Base-by-base conservation (phyloP, 352 stramenopile species). In the Phytophthora cactorum region DNA sequence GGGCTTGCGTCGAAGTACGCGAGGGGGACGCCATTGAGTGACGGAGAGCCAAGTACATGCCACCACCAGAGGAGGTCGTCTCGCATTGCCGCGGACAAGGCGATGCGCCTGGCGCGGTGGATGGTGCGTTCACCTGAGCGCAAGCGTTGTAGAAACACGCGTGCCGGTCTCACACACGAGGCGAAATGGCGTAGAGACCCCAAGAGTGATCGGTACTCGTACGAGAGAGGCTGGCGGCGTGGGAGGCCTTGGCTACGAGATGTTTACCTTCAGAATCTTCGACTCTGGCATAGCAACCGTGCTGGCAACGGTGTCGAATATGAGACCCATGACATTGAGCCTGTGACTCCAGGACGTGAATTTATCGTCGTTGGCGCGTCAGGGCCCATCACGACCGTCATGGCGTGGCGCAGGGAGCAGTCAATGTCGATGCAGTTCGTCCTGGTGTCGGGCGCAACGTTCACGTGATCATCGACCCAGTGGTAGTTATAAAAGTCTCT, bases 1-100 rank as follows among this genome's bases (percentile, higher is more conserved):
- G 39, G 39, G 12, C 11, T n/a, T 7, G 12, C 11, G 12, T 52
- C 6, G 31, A 75, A 75, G 32, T 49, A 67, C 5, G 34, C 17
- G 1, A 72, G 27, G 0, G 25, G 17, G 0, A 72, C 68, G 0
- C 58, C 69, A 32, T 70, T 69, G 29, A 76, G 32, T 0, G 12
- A 9, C 1, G 25, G 12, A 1, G 22, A 49, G 25, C 64, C 39
- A 1, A 66, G 39, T 1, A 70, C 65, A 2, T 10, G 22, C 41
- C 28, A 68, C 59, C 64, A 73, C 64, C 69, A 73, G 3, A 14
- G 28, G 1, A 77, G 38, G 9, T 75, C 57, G 3, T 31, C 1
- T 1, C 41, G n/a, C 53, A 68, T 75, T 5, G 43, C 0, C 17
- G 15, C 7, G 3, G 43, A 29, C 10, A 28, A 0, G 1, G 7